Base-by-base conservation (phyloP, 2,329 filamentous ascomycete species). In the Cyclaneusma minus region DNA sequence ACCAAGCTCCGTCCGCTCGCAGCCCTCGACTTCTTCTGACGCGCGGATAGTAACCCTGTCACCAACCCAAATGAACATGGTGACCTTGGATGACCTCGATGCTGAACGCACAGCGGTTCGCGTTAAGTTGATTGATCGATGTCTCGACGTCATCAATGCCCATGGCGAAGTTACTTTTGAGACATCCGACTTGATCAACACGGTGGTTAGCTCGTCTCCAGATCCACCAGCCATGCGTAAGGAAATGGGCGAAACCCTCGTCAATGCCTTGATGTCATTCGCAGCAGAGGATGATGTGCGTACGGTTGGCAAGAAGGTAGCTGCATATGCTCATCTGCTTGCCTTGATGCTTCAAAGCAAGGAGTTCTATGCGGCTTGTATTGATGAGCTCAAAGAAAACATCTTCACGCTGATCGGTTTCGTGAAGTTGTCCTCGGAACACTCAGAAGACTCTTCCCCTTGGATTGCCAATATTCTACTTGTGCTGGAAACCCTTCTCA, bases 391-490 rank as follows among this genome's bases (percentile, higher is more conserved):
- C 13, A 78, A 77, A 44, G 73, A 81, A 11, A 82, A 77, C 42
- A 77, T 94, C 21, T 60, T 62, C 7, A 73, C 73, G 19, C 70
- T 94, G 34, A 62, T 93, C 15, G 64, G 60, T 3, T 94, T 94
- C 48, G 67, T 98, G 39, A 76, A 78, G 41, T 56, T 84, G 4
- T 60, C 69, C 4, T 57, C 69, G 1, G 68, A 73, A 14, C 68
- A 75, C 29, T 57, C 64, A 0, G 81, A 92, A 25, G 79, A 89
- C 31, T 60, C 83, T n/a, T 80, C 84, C 4, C 80, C 83, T 2
- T 98, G 87, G 84, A 77, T 95, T 36, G 80, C 83, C 8, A 85
- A 89, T 43, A 72, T 95, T 16, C 60, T 98, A 17, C 63, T 95
- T 10, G 79, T 98, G 25, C 64, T 95, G 25, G 89, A 99, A 57